A percentile compares a stretch with the other conserved stretches of the same genome.
Evolutionary conservation across 2,329 filamentous ascomycete species (phyloP).

Genomic region (Colletotrichum nymphaeae): DNA sequence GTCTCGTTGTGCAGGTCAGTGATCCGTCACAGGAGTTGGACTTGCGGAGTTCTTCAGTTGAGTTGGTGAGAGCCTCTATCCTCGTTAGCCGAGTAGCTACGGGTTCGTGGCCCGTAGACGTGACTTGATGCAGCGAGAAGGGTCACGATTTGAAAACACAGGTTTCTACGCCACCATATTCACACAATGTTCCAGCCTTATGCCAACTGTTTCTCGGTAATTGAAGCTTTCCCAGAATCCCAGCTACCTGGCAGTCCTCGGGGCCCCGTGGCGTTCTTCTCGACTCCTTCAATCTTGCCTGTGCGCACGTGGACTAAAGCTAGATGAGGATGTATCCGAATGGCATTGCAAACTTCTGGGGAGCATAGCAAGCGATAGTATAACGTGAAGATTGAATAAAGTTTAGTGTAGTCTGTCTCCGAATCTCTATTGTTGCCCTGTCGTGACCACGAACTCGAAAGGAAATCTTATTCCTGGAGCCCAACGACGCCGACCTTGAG

Average conservation of each 20-base stretch:
- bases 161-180: not conserved
- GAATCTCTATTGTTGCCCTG: no score
- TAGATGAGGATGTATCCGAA: not conserved
- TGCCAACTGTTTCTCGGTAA: conserved; percentile 12
- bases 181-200: conserved; percentile 10
- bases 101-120: no score
- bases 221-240: not conserved
- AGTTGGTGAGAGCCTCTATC: no score
- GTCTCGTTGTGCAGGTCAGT: not conserved
- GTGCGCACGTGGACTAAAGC: not conserved
- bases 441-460: no score
- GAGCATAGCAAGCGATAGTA: no score
- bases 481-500: conserved; percentile 33
- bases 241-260: not conserved
- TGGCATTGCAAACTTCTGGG: not conserved
- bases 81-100: no score
- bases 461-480: not conserved
- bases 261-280: not conserved
- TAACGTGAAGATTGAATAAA: not conserved
- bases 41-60: no score
- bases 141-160: no score
- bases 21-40: not conserved
- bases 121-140: not conserved
- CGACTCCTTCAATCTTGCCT: not conserved
- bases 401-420: not conserved